A percentile compares a stretch with the other conserved stretches of the same genome.
phyloP scores from a whole-genome alignment of 2,329 filamentous ascomycete species.

The Knufia fluminis region DNA sequence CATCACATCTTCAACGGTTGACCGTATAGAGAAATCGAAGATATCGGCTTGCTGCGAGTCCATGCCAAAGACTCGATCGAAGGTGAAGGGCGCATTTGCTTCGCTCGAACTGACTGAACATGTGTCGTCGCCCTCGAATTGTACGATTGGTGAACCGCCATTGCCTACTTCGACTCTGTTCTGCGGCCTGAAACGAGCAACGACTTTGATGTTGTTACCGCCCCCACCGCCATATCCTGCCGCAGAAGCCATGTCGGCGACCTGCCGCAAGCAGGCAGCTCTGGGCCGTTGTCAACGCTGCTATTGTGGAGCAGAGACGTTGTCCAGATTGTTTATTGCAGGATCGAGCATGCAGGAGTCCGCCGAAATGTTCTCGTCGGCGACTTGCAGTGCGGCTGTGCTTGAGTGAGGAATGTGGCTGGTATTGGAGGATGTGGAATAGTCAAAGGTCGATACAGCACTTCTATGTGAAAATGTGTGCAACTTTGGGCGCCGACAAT shows the following conservation, averaged over 20 bases:
- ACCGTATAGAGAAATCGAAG: slow-evolving; percentile 94
- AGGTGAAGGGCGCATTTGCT: slow-evolving; percentile 79
- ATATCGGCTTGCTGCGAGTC: slow-evolving; percentile 81
- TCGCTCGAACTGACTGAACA: slow-evolving; percentile 68
- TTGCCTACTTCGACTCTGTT: slow-evolving; percentile 88
- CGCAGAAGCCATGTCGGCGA: slow-evolving; percentile 17
- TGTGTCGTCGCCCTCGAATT: slow-evolving; percentile 80
- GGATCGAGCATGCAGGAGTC: neutral
- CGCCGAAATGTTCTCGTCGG: neutral
- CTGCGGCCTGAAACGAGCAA: slow-evolving; percentile 94
- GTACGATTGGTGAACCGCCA: slow-evolving; percentile 84
- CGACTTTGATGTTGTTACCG: slow-evolving; percentile 58
- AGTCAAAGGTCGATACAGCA: neutral
- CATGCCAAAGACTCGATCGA: slow-evolving; percentile 97
- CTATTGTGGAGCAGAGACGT: neutral
- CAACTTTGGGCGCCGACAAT: neutral
- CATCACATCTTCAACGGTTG: slow-evolving; percentile 94
- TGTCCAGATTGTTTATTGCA: neutral
- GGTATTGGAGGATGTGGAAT: neutral
- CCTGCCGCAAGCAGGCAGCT: slow-evolving; percentile 3
- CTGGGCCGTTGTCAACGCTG: neutral
- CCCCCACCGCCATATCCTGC: slow-evolving; percentile 25
- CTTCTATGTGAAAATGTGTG: neutral
- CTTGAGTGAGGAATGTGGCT: no score
- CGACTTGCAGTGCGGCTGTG: no score